Evolutionary conservation across 495 filamentous ascomycete genomes (phyloP).

Genomic region (Bryoglossum gracile): DNA sequence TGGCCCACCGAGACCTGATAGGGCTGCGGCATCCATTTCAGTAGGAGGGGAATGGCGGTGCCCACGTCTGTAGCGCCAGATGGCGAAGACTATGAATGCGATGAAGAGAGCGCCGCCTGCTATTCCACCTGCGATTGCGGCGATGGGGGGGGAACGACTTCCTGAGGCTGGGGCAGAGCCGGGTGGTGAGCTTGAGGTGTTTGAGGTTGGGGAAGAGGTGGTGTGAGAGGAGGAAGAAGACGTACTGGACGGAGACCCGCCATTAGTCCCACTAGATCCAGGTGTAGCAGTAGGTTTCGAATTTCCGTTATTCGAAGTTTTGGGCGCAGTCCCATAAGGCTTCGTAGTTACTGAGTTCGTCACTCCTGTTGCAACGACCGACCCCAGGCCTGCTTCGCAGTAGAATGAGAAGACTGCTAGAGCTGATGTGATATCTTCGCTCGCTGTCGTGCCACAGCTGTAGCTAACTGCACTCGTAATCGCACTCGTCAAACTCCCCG

Average conservation of each 20-base stretch:
- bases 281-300: not conserved
- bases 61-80: conserved; percentile 4
- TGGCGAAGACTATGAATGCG: conserved; percentile 17
- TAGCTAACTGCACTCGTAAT: conserved; percentile 35
- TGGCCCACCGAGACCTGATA: not conserved
- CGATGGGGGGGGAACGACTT: conserved; percentile 8
- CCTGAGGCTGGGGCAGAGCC: conserved; percentile 1
- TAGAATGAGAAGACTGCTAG: conserved; percentile 37
- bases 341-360: not conserved
- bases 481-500: conserved; percentile 26
- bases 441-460: conserved; percentile 35
- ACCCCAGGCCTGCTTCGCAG: conserved; percentile 38
- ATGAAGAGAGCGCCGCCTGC: conserved; percentile 31
- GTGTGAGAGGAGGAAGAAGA: not conserved
- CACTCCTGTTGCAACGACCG: conserved; percentile 21
- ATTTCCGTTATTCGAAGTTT: not conserved
- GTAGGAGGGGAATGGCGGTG: not conserved
- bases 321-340: not conserved
- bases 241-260: not conserved
- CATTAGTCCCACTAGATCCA: not conserved
- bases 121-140: conserved; percentile 32
- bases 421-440: conserved; percentile 40
- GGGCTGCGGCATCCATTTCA: not conserved
- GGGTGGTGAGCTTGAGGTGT: not conserved
- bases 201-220: conserved; percentile 1